These are phyloP conservation scores for Cladophialophora psammophila DNA, from an alignment of 2,329 filamentous ascomycete genomes.

Conservation along the genomic window DNA sequence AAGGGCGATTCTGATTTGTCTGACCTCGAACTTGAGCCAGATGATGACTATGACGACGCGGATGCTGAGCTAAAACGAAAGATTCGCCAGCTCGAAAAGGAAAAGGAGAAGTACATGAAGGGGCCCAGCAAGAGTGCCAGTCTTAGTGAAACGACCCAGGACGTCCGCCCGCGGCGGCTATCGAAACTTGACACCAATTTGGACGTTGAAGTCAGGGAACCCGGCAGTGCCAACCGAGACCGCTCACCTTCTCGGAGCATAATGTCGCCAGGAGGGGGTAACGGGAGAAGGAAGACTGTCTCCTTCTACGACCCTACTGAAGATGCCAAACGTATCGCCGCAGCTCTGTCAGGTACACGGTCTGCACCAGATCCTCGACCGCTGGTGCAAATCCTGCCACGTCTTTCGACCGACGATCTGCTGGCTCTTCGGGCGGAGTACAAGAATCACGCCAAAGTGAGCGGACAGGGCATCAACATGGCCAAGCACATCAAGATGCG, in stretches of 20 bases:
- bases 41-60: slow-evolving; percentile 44
- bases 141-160: slow-evolving; percentile 19
- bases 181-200: slow-evolving; percentile 31
- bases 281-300: slow-evolving; percentile 61
- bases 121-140: slow-evolving; percentile 22
- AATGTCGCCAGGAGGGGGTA: slow-evolving; percentile 26
- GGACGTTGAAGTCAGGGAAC: slow-evolving; percentile 26
- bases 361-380: slow-evolving; percentile 72
- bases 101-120: slow-evolving; percentile 43
- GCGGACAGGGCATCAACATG: slow-evolving; percentile 57
- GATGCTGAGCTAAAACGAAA: slow-evolving; percentile 45
- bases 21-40: slow-evolving; percentile 47
- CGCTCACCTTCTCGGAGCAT: slow-evolving; percentile 30
- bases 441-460: slow-evolving; percentile 80
- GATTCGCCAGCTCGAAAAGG: slow-evolving; percentile 42
- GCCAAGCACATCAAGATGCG: slow-evolving; percentile 60
- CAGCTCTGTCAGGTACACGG: slow-evolving; percentile 70
- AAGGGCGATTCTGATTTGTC: slow-evolving; percentile 63
- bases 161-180: slow-evolving; percentile 26
- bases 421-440: slow-evolving; percentile 87
- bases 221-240: slow-evolving; percentile 26
- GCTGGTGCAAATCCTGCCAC: slow-evolving; percentile 83
- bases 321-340: slow-evolving; percentile 77
- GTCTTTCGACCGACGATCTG: slow-evolving; percentile 84
- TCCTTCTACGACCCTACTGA: slow-evolving; percentile 83